Evolutionary conservation across 2,329 filamentous ascomycete genomes (phyloP).

Genomic region (Curvularia spicifera): DNA sequence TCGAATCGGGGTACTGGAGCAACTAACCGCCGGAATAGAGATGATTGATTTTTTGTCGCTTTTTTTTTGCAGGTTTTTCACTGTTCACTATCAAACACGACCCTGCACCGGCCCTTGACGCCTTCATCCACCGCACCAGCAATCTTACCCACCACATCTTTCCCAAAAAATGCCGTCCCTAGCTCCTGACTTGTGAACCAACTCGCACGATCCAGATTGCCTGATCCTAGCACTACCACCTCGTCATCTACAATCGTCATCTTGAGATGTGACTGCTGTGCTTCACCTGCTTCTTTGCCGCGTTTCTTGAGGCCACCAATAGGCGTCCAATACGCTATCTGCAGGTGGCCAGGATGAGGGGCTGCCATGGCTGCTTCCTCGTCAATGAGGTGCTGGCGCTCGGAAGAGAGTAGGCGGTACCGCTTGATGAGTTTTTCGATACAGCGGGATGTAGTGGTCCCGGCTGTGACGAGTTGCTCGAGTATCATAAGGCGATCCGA

Average conservation of each 20-base stretch:
- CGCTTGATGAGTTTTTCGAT: constrained; percentile 64
- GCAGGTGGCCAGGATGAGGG: constrained; percentile 56
- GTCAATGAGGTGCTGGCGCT: constrained; percentile 22
- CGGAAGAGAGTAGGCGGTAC: constrained; percentile 53
- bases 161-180: constrained; percentile 65
- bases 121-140: constrained; percentile 28
- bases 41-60: too few species aligned
- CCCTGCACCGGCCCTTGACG: constrained; percentile 32
- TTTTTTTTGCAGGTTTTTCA: too few species aligned
- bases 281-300: constrained; percentile 57
- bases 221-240: constrained; percentile 74
- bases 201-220: constrained; percentile 83
- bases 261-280: constrained; percentile 79
- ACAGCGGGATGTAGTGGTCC: constrained; percentile 73
- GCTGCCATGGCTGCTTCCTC: constrained; percentile 40
- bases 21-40: too few species aligned
- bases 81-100: constrained; percentile 30
- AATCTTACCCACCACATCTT: constrained; percentile 48
- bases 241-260: constrained; percentile 74
- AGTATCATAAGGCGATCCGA: constrained; percentile 74
- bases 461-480: constrained; percentile 81
- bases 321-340: constrained; percentile 65
- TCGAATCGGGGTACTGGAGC: too few species aligned
- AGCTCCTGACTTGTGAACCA: constrained; percentile 89
- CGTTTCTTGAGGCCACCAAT: constrained; percentile 29